Conservation (phyloP, 345 rosid genomes). For the Nasturtium officinale region DNA sequence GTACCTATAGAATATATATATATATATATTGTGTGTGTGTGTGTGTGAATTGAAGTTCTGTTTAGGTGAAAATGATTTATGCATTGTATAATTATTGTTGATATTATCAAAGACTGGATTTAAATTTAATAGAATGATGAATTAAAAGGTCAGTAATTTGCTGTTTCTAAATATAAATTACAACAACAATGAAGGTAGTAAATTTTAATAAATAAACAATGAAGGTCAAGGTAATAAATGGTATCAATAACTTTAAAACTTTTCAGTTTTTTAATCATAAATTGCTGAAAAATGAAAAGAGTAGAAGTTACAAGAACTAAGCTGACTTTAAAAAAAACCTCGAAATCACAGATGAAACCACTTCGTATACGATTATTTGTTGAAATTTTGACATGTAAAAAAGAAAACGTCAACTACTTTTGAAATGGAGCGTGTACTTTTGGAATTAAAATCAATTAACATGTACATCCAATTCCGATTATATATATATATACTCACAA, state of each 20-base stretch:
- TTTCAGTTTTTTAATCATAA: background rate
- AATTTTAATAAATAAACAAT: too few relatives aligned
- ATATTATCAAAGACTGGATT: background rate
- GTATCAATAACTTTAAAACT: background rate
- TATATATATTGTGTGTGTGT: too few relatives aligned
- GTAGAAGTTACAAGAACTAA: background rate
- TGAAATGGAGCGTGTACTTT: background rate
- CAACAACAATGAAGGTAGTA: background rate
- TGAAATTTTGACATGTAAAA: background rate
- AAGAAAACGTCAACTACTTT: background rate
- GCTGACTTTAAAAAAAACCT: background rate
- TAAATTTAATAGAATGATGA: background rate
- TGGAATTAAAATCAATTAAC: background rate
- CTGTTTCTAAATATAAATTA: background rate
- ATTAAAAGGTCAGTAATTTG: background rate
- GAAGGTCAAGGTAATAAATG: too few relatives aligned
- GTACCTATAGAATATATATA: too few relatives aligned
- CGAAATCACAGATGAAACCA: background rate
- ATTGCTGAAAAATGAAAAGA: background rate
- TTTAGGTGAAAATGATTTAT: background rate
- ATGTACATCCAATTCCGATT: background rate
- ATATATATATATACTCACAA: background rate
- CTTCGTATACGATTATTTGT: background rate
- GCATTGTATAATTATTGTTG: background rate
- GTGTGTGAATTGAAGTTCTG: background rate